Base-by-base conservation (phyloP, 2,329 filamentous ascomycete species). In the Phyllosticta paracitricarpa region DNA sequence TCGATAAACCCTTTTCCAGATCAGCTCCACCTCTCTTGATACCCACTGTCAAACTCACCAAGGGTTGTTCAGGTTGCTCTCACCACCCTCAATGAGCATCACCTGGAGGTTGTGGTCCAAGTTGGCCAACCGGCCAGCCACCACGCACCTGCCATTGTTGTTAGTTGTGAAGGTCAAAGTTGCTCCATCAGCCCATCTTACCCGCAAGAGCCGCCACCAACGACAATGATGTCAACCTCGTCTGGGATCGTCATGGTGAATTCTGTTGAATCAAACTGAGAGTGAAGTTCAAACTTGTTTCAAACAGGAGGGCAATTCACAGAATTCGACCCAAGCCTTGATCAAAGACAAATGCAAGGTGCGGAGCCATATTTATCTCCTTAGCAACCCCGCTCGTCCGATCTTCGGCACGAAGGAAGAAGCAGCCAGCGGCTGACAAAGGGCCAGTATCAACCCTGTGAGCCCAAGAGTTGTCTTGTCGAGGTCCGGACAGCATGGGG, bases 171-270 rank as follows among this genome's bases (percentile, higher is more conserved):
- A 28, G 10, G 12, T 7, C 28, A 1, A 9, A 12, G 17, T 6
- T 3, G 19, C 8, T 22, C 8, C 26, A 35, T 10, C 19, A 59
- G 5, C 6, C 53, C 28, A 8, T 30, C 76, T 64, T 71, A 85
- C 82, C 83, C 85, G 64, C 81, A 84, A 71, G 85, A 89, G 60
- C 88, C 88, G 69, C 88, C 88, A 68, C 88, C 88, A 66, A 85
- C 88, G 30, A 91, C 86, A 67, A 91, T 91, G 67, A 91, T 90
- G 71, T 91, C 88, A 69, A 89, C 88, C 78, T 91, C 88, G 63
- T 91, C 87, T 40, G 88, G 87, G 64, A 91, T 79, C 65, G 80
- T 83, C 80, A 84, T 86, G 3, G 65, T 72, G 67, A 51, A 22
- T 19, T 55, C 1, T 56, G 26, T 26, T 26, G 17, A 30, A 40